Conservation (phyloP, 2,329 filamentous ascomycete species). For the Monascus ruber region DNA sequence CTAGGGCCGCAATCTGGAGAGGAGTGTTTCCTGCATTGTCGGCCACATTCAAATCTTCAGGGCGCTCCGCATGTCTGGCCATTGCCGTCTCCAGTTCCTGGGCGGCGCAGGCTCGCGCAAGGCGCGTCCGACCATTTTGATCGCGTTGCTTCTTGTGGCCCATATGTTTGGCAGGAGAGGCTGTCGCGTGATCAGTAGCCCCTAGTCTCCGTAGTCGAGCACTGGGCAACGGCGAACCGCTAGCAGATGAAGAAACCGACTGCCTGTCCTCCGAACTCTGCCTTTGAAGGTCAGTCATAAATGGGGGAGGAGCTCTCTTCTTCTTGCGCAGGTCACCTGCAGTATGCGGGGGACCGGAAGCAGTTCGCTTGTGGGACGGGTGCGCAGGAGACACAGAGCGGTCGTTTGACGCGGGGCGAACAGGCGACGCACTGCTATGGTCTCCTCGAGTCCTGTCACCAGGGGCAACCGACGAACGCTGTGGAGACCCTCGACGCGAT, state of each 20-base stretch:
- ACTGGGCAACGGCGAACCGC: constrained; percentile 32
- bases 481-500: constrained; percentile 12
- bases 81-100: constrained; percentile 73
- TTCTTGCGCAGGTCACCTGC: constrained; percentile 13
- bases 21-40: constrained; percentile 97
- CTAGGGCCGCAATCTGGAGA: constrained; percentile 80
- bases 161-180: constrained; percentile 56
- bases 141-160: constrained; percentile 76
- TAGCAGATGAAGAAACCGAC: constrained; percentile 34
- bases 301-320: constrained; percentile 29
- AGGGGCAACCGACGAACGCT: constrained; percentile 6
- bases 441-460: constrained; percentile 16
- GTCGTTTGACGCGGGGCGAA: constrained; percentile 19
- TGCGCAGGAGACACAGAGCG: constrained; percentile 27
- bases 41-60: constrained; percentile 75
- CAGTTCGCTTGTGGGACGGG: constrained; percentile 24
- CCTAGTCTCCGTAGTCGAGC: constrained; percentile 30
- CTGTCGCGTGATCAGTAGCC: constrained; percentile 34
- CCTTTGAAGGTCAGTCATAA: constrained; percentile 29
- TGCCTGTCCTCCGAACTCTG: constrained; percentile 36
- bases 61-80: constrained; percentile 61
- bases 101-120: constrained; percentile 81
- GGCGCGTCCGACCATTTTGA: constrained; percentile 77
- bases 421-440: constrained; percentile 14
- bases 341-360: constrained; percentile 21